Evolutionary conservation across 176 grass and related monocot genomes (phyloP).

Genomic region (Eragrostis nindensis): DNA sequence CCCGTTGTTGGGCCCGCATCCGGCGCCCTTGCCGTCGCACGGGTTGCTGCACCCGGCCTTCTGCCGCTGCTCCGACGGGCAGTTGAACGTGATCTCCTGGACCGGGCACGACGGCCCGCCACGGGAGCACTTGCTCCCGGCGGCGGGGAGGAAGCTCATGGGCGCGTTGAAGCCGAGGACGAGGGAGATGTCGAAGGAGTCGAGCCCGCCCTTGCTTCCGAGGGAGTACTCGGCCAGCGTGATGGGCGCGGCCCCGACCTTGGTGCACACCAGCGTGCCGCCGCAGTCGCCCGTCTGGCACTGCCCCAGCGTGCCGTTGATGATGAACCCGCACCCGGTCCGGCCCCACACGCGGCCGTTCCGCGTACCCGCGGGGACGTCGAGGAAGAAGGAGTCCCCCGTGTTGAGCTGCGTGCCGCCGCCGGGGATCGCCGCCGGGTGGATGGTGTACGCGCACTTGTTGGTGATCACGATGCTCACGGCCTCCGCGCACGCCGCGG

Average conservation of each 20-base stretch:
- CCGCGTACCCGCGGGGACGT: constrained; percentile 40
- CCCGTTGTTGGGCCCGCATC: constrained; percentile 40
- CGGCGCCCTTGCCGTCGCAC: not conserved
- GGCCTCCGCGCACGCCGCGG: not conserved
- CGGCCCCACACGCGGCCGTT: constrained; percentile 42
- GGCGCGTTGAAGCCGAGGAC: constrained; percentile 63
- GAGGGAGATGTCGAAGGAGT: constrained; percentile 55
- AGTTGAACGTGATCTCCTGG: constrained; percentile 25
- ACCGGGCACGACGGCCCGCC: constrained; percentile 30
- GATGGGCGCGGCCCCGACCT: not conserved
- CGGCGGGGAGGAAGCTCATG: constrained; percentile 38
- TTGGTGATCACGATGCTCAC: constrained; percentile 35
- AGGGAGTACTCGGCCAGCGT: constrained; percentile 60
- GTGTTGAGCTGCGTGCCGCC: constrained; percentile 45
- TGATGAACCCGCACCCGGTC: constrained; percentile 46
- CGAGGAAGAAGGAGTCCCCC: constrained; percentile 38
- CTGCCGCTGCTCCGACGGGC: constrained; percentile 33
- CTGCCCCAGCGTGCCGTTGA: constrained; percentile 22
- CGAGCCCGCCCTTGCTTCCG: not conserved
- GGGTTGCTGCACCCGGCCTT: constrained; percentile 44
- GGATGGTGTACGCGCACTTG: constrained; percentile 53
- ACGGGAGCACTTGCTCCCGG: not conserved
- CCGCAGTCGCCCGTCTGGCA: constrained; percentile 64
- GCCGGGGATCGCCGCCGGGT: constrained; percentile 43
- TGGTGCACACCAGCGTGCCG: constrained; percentile 31